Base-by-base conservation (phyloP, 169 alveolate species). In the Babesia microti region DNA sequence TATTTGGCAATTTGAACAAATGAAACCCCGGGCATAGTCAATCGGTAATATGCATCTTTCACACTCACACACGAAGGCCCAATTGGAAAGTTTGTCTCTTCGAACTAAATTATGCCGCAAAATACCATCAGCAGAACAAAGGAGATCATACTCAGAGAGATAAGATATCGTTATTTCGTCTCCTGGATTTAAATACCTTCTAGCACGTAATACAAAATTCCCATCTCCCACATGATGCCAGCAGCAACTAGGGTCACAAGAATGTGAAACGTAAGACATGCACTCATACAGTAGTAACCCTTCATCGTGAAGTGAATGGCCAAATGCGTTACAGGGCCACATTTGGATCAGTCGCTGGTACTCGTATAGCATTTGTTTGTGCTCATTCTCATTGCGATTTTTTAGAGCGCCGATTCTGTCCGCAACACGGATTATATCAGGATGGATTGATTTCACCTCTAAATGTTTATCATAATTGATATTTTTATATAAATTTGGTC, bases 121-220 rank as follows among this genome's bases (percentile, higher is more conserved):
- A 47, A 36, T 67, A 74, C 84, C 69, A 37, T 60, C 65, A 7
- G 88, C 71, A n/a, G 89, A 78, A 18, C 71, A 55, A 36, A 79
- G 65, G 30, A 81, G 70, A 41, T 81, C 90, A 22, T 68, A 67
- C 41, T 81, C 90, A 7, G 87, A 81, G 32, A 81, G 67, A 55
- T 81, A 81, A 4, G 90, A 81, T 41, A 81, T 81, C n/a, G 90
- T 81, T 2, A 81, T 44, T 46, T 81, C 90, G 40, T 81, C 90
- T 15, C 90, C 90, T 18, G 73, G 72, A 24, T 50, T 58, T 37
- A 81, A 51, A 32, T 68, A 58, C 14, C 74, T 63, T 29, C 87
- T 68, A 9, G 90, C 79, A 19, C 90, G 47, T 36, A 81, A 32
- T 29, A 79, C 78, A 41, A 81, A 81, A 21, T 70, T 49, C 45